phyloP scores from a whole-genome alignment of 805 yeast species.

The Lachancea dasiensis region DNA sequence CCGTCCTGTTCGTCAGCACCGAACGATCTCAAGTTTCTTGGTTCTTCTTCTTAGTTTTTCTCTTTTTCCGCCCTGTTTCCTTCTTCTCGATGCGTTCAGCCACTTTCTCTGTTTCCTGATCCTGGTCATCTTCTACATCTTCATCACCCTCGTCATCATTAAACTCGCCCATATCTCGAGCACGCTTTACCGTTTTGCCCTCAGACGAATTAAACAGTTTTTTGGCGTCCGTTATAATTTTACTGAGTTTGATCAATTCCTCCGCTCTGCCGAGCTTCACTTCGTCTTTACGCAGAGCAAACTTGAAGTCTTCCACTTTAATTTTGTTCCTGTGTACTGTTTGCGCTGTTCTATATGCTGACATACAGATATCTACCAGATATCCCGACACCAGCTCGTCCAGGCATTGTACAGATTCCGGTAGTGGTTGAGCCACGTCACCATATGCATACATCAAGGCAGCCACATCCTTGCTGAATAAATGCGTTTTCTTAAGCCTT shows the following conservation, averaged over 20 bases:
- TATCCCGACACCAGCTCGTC: conserved; percentile 66
- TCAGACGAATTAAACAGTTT: conserved; percentile 62
- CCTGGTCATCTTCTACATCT: conserved; percentile 11
- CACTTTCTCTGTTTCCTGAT: conserved; percentile 11
- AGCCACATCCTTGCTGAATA: conserved; percentile 47
- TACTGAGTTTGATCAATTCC: conserved; percentile 54
- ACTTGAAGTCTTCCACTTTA: conserved; percentile 66
- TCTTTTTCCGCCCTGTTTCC: conserved; percentile 7
- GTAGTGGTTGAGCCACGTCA: conserved; percentile 60
- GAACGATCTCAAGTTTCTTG: conserved; percentile 15
- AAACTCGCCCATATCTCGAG: conserved; percentile 26
- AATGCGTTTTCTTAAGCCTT: conserved; percentile 37
- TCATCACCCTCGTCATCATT: conserved; percentile 24
- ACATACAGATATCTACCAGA: conserved; percentile 53
- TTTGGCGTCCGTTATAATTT: conserved; percentile 58
- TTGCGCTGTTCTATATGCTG: conserved; percentile 45
- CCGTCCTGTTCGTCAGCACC: no score
- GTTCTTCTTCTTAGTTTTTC: conserved; percentile 25
- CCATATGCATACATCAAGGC: conserved; percentile 67
- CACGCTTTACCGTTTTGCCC: conserved; percentile 34
- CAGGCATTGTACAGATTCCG: conserved; percentile 57
- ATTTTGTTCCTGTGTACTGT: conserved; percentile 54
- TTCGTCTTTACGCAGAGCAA: conserved; percentile 61
- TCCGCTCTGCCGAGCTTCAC: conserved; percentile 63
- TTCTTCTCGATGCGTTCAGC: conserved; percentile 9